Evolutionary conservation across 2,329 filamentous ascomycete genomes (phyloP).

Genomic region (Cytospora piceicola): DNA sequence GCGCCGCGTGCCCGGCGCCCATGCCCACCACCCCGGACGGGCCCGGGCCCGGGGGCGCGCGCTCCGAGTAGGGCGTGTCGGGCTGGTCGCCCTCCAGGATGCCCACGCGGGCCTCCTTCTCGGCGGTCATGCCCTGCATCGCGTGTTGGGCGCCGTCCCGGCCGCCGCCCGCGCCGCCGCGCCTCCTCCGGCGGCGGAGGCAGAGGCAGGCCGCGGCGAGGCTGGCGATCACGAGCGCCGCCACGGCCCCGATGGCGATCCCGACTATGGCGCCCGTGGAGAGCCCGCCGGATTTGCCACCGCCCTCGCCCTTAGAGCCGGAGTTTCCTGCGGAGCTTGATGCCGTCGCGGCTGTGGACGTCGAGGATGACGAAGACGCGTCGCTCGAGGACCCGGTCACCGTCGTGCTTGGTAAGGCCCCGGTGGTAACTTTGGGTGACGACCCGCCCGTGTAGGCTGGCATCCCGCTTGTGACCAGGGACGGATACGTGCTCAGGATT

Average conservation of each 20-base stretch:
- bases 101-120: conserved; percentile 49
- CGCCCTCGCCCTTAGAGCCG: not conserved
- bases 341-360: not conserved
- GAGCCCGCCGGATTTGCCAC: conserved; percentile 39
- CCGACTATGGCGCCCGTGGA: conserved; percentile 51
- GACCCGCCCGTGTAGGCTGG: not conserved
- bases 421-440: not conserved
- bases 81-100: conserved; percentile 43
- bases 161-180: conserved; percentile 12
- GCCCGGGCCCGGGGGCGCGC: conserved; percentile 30
- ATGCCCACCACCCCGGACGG: conserved; percentile 18
- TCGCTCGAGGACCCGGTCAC: not conserved
- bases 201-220: conserved; percentile 49
- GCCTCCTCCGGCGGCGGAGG: conserved; percentile 39
- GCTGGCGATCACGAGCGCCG: conserved; percentile 45
- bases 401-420: not conserved
- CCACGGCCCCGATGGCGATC: conserved; percentile 49
- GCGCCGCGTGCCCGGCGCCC: conserved; percentile 11
- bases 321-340: not conserved
- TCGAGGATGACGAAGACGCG: not conserved
- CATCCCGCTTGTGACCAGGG: not conserved
- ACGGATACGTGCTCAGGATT: not conserved
- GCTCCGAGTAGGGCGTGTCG: conserved; percentile 50
- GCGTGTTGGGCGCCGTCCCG: conserved; percentile 29
- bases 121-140: conserved; percentile 47